These are phyloP conservation scores for Colletotrichum navitas DNA, from an alignment of 2,329 filamentous ascomycete species.

Conservation along the genomic window DNA sequence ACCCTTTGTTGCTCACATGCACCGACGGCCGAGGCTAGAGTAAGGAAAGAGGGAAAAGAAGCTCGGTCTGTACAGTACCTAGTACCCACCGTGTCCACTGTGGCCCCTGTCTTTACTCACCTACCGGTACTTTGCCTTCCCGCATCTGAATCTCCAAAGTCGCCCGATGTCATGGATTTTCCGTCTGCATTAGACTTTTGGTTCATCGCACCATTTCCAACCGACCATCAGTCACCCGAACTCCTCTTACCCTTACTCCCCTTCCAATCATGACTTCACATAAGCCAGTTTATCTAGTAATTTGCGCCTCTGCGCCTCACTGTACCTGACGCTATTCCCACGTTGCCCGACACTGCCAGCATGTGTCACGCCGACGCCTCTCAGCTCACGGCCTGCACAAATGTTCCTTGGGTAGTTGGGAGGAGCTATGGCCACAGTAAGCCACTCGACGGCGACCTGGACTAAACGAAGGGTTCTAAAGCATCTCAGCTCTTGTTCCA, in stretches of 20 bases:
- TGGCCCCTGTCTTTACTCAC: slow-evolving; percentile 19
- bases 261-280: not conserved
- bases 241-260: not conserved
- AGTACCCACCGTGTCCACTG: not conserved
- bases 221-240: slow-evolving; percentile 27
- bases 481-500: not conserved
- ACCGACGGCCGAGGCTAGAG: slow-evolving; percentile 36
- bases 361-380: slow-evolving; percentile 27
- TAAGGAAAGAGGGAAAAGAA: slow-evolving; percentile 6
- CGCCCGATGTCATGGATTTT: slow-evolving; percentile 3
- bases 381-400: slow-evolving; percentile 3
- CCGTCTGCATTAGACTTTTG: slow-evolving; percentile 22
- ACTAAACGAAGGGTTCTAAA: not conserved
- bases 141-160: not conserved
- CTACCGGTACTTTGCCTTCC: not conserved
- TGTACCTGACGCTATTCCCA: slow-evolving; percentile 26
- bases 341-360: slow-evolving; percentile 22
- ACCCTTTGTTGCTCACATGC: slow-evolving; percentile 16
- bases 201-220: slow-evolving; percentile 28
- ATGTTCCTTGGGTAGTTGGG: slow-evolving; percentile 2
- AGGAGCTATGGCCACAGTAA: slow-evolving; percentile 27
- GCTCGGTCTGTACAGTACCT: slow-evolving; percentile 1
- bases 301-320: not conserved
- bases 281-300: not conserved
- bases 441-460: not conserved